phyloP scores from a whole-genome alignment of 805 yeast genomes.

The Wickerhamiella galacta region DNA sequence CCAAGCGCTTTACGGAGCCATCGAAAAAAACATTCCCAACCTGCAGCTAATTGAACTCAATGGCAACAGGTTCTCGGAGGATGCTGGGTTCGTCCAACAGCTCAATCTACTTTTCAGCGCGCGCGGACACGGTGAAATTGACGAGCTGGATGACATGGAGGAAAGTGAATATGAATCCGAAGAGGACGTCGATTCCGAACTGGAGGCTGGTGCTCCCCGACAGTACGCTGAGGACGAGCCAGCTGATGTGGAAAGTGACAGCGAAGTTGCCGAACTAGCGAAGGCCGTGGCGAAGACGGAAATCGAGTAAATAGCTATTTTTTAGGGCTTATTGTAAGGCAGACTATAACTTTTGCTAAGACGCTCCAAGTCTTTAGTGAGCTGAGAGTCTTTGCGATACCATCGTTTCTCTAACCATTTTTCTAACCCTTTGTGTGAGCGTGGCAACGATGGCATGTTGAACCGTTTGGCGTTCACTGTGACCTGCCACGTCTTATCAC shows the following conservation, averaged over 20 bases:
- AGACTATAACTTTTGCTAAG: background rate
- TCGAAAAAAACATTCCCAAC: constrained; percentile 38
- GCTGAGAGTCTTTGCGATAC: constrained; percentile 46
- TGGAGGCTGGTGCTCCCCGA: constrained; percentile 20
- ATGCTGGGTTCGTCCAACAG: constrained; percentile 47
- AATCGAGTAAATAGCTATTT: background rate
- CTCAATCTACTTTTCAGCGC: constrained; percentile 48
- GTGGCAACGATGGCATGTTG: constrained; percentile 10
- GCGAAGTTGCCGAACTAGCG: constrained; percentile 40
- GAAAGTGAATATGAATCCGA: constrained; percentile 57
- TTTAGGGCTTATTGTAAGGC: background rate
- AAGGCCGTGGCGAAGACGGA: constrained; percentile 33
- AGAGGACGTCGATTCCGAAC: constrained; percentile 42
- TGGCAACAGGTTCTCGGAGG: constrained; percentile 89
- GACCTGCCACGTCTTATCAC: constrained; percentile 10
- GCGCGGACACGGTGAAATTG: constrained; percentile 68
- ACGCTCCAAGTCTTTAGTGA: constrained; percentile 15
- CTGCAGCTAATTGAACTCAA: constrained; percentile 64
- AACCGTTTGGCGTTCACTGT: constrained; percentile 8
- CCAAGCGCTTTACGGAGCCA: constrained; percentile 36
- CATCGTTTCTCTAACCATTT: constrained; percentile 65
- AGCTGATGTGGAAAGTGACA: constrained; percentile 25
- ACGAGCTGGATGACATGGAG: constrained; percentile 90
- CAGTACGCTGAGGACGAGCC: constrained; percentile 25
- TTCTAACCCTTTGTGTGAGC: constrained; percentile 19